phyloP scores from a whole-genome alignment of 75 land plant genomes.

The Cupressus sempervirens region DNA sequence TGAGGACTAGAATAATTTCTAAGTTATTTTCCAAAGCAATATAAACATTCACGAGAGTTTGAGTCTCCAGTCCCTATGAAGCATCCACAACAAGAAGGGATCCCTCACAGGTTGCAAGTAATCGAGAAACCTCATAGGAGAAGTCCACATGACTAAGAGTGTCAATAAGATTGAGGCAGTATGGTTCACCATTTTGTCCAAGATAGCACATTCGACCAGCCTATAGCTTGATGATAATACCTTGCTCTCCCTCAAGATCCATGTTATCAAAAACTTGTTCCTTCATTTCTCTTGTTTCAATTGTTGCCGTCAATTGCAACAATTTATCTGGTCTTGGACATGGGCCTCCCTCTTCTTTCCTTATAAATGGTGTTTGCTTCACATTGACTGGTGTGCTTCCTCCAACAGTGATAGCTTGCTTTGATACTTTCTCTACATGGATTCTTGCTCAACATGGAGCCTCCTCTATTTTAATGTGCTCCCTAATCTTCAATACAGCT shows the following conservation, averaged over 20 bases:
- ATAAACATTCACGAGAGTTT: slow-evolving; percentile 96
- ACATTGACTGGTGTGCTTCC: too few species aligned
- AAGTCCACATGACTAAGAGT: slow-evolving; percentile 99
- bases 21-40: slow-evolving; percentile 88
- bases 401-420: too few species aligned
- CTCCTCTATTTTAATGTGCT: too few species aligned
- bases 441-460: too few species aligned
- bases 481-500: too few species aligned
- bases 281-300: slow-evolving; percentile 90
- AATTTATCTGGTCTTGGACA: slow-evolving; percentile 97
- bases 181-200: slow-evolving; percentile 50
- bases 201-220: slow-evolving; percentile 97
- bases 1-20: slow-evolving; percentile 81
- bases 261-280: slow-evolving; percentile 98
- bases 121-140: slow-evolving; percentile 99
- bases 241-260: slow-evolving; percentile 98
- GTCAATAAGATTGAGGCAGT: slow-evolving; percentile 94
- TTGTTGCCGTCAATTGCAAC: slow-evolving; percentile 87
- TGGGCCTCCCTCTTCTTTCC: too few species aligned
- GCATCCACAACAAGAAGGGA: too few species aligned
- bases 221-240: slow-evolving; percentile 97
- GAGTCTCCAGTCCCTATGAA: slow-evolving; percentile 99
- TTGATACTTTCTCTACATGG: too few species aligned
- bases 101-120: too few species aligned
- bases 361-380: too few species aligned